These are phyloP conservation scores for Irpex sp. DNA, from an alignment of 1,284 basidiomycete species.

Conservation along the genomic window DNA sequence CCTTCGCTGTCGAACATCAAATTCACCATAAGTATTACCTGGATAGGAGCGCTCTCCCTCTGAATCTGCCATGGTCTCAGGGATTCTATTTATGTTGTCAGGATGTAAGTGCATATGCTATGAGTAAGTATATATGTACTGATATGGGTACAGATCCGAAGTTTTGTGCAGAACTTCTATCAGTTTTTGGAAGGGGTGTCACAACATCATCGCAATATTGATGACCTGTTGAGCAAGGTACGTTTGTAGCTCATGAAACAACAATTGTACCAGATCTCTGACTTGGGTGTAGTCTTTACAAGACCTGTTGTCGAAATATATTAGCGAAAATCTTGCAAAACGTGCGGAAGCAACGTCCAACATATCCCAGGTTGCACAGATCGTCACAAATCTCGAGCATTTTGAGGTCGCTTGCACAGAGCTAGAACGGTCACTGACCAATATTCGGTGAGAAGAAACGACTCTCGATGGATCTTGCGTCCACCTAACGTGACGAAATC, in stretches of 20 bases:
- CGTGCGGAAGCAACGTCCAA: slow-evolving; percentile 74
- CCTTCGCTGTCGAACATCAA: not conserved
- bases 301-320: slow-evolving; percentile 76
- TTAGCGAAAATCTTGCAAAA: slow-evolving; percentile 75
- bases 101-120: slow-evolving; percentile 53
- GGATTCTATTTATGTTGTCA: slow-evolving; percentile 95
- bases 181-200: slow-evolving; percentile 94
- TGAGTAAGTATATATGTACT: not conserved
- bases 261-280: not conserved
- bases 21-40: not conserved
- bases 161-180: slow-evolving; percentile 95
- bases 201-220: slow-evolving; percentile 89
- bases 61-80: slow-evolving; percentile 90
- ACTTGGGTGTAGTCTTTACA: slow-evolving; percentile 71
- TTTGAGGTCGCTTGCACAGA: slow-evolving; percentile 86
- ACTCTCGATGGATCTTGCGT: not conserved
- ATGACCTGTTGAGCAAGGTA: slow-evolving; percentile 89
- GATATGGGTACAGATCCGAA: slow-evolving; percentile 60
- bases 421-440: slow-evolving; percentile 84
- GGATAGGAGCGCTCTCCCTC: slow-evolving; percentile 64
- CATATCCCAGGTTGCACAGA: slow-evolving; percentile 92
- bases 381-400: slow-evolving; percentile 91
- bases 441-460: slow-evolving; percentile 54
- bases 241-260: slow-evolving; percentile 1
- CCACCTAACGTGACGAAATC: not conserved